Evolutionary conservation across 2,329 filamentous ascomycete genomes (phyloP), one percentile per base, ranked within the genome.

Genomic region (Aotearoamyces nothofagi): DNA sequence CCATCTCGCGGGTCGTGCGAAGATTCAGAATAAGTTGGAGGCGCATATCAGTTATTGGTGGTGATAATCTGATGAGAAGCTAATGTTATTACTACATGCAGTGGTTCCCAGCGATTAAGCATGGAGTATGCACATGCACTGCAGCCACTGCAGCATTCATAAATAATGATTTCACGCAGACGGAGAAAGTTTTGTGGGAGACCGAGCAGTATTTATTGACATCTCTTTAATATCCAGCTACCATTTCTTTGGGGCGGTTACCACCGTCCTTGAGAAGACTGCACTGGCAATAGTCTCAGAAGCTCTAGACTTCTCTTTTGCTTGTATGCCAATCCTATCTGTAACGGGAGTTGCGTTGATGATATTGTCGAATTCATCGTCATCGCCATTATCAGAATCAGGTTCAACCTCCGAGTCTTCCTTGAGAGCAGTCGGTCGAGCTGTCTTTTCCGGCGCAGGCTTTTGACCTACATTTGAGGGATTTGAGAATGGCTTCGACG

Each of bases 291-390:
- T 37, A 9, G 46, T 40, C 17, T 46, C 43, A 16, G 38, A 33
- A 32, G 66, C 59, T 35, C 61, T 59, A 35, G 64, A 60, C 29
- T 63, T 58, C 49, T 77, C 63, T 40, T 69, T 72, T 2, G 69
- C 66, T 22, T 63, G 57, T 24, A 78, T 75, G 0, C 87, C 87
- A 9, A 79, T 80, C 31, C 78, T 70, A 50, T 94, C 87, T 0
- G 86, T 94, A 11, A 92, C 71, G 0, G 83, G 83, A 3, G 82
- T 87, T 0, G 90, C 87, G 42, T 86, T 73, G 46, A 94, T 92
- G 52, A 98, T 92, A 40, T 78, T 78, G 47, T 96, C 87, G 47
- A 96, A 93, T 27, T 83, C 78, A 26, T 79, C 78, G 30, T 90
- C 78, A 26, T 50, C 44, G 16, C 57, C 66, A 32, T 78, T 69